A percentile compares a stretch with the other conserved stretches of the same genome.
phyloP scores from a whole-genome alignment of 129 eudicot genomes.

The Pittosporum tobira region DNA sequence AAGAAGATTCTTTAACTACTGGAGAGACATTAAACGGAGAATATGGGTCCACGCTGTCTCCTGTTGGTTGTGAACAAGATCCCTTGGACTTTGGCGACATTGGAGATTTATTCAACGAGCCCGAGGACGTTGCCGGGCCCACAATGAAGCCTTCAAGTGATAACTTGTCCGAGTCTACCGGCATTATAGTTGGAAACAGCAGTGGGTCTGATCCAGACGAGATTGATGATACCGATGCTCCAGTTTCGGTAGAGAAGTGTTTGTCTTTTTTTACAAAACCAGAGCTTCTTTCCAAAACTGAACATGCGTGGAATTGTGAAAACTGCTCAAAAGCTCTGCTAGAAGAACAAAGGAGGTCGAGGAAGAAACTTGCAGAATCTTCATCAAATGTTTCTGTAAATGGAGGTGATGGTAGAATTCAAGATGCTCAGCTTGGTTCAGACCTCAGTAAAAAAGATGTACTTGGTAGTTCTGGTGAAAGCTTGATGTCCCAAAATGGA shows the following conservation, averaged over 20 bases:
- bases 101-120: slow-evolving; percentile 74
- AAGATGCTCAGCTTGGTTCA: slow-evolving; percentile 17
- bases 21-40: slow-evolving; percentile 18
- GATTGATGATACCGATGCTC: slow-evolving; percentile 68
- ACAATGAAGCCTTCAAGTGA: slow-evolving; percentile 16
- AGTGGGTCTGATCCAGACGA: slow-evolving; percentile 88
- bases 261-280: slow-evolving; percentile 68
- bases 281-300: slow-evolving; percentile 65
- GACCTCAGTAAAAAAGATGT: slow-evolving; percentile 17
- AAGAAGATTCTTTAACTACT: slow-evolving; percentile 32
- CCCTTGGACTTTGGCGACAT: slow-evolving; percentile 57
- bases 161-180: slow-evolving; percentile 17
- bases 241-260: slow-evolving; percentile 81
- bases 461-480: slow-evolving; percentile 15
- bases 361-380: slow-evolving; percentile 22
- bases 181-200: slow-evolving; percentile 22
- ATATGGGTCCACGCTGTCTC: slow-evolving; percentile 21
- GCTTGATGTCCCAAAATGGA: slow-evolving; percentile 19
- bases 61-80: slow-evolving; percentile 33
- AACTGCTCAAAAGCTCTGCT: slow-evolving; percentile 56
- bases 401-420: slow-evolving; percentile 18
- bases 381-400: slow-evolving; percentile 6
- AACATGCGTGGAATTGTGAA: slow-evolving; percentile 94
- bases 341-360: slow-evolving; percentile 31
- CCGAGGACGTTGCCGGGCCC: slow-evolving; percentile 37